Evolutionary conservation across 768 basidiomycete species (phyloP), one percentile per base, ranked within the genome.

Genomic region (Kwoniella sp.): DNA sequence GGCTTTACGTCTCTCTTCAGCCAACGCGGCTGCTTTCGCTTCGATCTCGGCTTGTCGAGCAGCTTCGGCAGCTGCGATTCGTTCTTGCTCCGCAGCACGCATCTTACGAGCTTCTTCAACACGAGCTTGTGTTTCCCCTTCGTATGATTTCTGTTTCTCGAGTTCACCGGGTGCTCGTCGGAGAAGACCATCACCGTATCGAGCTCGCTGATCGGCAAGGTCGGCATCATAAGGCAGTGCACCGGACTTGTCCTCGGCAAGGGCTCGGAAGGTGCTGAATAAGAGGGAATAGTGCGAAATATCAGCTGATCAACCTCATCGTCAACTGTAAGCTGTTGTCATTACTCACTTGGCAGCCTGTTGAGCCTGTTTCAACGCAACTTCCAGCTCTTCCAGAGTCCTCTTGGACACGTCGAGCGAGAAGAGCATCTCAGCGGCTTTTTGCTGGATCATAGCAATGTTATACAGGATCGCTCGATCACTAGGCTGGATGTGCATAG

Each of bases 381-480:
- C 83, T 65, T 89, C 84, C 22, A 98, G 83, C 65, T 97, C 92
- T 59, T 85, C 86, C 9, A 93, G 83, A 1, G 89, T 86, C 21
- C 95, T 88, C 77, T 92, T 92, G 26, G 86, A 83, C 1, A 88
- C 85, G 0, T 84, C 83, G 25, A 94, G 81, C 0, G 86, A 84
- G 68, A 92, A 88, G 25, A 98, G 81, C 81, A 97, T 84, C 78
- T 97, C 95, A 0, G 92, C 90, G 0, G 90, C 88, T 80, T 97
- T 97, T 78, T 99, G 96, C 79, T 94, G 88, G 33, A 98, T 92
- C 90, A 99, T 94, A 58, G 95, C 94, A 71, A 97, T 91, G 79
- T 99, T 98, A 81, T 94, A 98, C 47, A 92, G 65, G 55, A 89
- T 87, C 2, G 92, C 90, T 76, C 94, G 93, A 82, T 99, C 96